These are phyloP conservation scores for Pythium coloratum DNA, from an alignment of 352 stramenopile species.

Conservation along the genomic window DNA sequence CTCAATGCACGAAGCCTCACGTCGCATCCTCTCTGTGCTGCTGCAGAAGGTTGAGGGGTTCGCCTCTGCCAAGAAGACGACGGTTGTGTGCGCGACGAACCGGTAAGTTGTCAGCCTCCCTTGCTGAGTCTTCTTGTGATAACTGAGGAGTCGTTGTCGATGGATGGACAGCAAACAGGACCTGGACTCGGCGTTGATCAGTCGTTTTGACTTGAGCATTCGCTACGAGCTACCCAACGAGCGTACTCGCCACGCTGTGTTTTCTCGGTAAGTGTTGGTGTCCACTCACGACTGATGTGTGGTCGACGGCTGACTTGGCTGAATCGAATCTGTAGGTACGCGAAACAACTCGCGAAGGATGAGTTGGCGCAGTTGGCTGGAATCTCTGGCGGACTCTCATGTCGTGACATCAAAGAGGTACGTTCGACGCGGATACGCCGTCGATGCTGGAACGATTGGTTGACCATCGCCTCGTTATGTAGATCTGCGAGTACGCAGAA, in stretches of 20 bases:
- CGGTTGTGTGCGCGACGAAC: conserved; percentile 92
- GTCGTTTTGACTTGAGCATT: conserved; percentile 92
- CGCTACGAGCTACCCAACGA: conserved; percentile 90
- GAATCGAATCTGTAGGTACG: conserved; percentile 52
- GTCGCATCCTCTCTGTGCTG: conserved; percentile 90
- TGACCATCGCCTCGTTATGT: background rate
- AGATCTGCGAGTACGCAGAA: conserved; percentile 93
- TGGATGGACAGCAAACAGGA: conserved; percentile 82
- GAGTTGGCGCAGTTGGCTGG: conserved; percentile 79
- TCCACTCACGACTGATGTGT: background rate
- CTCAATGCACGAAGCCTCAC: conserved; percentile 92
- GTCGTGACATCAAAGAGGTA: conserved; percentile 94
- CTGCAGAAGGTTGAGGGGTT: conserved; percentile 93
- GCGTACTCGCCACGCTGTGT: conserved; percentile 82
- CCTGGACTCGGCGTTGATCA: conserved; percentile 91
- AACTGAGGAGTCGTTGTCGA: background rate
- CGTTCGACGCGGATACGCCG: background rate
- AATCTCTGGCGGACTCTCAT: conserved; percentile 86
- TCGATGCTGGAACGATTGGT: background rate
- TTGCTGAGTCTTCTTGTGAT: background rate
- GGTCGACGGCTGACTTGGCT: background rate
- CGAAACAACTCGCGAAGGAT: conserved; percentile 83
- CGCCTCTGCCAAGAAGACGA: conserved; percentile 91
- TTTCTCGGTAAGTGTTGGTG: conserved; percentile 58
- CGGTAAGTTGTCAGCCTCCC: conserved; percentile 34